Evolutionary conservation across 768 basidiomycete genomes (phyloP).

Genomic region (Suillus alpinus): DNA sequence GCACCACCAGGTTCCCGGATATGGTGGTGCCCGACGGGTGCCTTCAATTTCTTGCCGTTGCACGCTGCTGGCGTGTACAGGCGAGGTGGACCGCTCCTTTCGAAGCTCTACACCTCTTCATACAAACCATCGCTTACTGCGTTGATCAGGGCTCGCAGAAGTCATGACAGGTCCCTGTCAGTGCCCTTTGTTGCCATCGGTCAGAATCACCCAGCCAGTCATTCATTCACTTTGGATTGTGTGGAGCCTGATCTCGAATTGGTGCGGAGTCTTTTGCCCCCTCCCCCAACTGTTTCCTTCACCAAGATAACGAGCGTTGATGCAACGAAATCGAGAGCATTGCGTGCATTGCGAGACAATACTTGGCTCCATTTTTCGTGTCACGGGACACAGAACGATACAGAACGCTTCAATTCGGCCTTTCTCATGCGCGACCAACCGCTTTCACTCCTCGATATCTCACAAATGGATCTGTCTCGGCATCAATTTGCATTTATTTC

Average conservation of each 20-base stretch:
- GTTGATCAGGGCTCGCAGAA: conserved; percentile 8
- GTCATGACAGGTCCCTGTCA: neutral
- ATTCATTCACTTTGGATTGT: neutral
- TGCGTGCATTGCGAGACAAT: neutral
- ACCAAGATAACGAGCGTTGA: neutral
- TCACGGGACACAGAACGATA: conserved; percentile 9
- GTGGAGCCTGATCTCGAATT: neutral
- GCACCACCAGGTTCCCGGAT: neutral
- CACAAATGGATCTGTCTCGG: neutral
- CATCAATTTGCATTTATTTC: conserved; percentile 15
- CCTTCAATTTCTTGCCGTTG: conserved; percentile 9
- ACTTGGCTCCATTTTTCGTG: conserved; percentile 18
- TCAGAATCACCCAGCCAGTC: neutral
- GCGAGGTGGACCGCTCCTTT: neutral
- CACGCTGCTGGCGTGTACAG: conserved; percentile 9
- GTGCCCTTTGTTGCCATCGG: conserved; percentile 4
- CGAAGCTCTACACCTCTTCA: conserved; percentile 4
- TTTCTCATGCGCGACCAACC: conserved; percentile 4
- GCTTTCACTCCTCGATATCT: conserved; percentile 7
- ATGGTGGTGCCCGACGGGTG: conserved; percentile 10
- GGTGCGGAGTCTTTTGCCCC: neutral
- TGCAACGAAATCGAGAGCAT: neutral
- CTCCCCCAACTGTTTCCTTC: neutral
- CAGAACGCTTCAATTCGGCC: conserved; percentile 12
- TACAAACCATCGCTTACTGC: conserved; percentile 9